Conservation (phyloP, 768 basidiomycete genomes). For the Lepiota venenata region DNA sequence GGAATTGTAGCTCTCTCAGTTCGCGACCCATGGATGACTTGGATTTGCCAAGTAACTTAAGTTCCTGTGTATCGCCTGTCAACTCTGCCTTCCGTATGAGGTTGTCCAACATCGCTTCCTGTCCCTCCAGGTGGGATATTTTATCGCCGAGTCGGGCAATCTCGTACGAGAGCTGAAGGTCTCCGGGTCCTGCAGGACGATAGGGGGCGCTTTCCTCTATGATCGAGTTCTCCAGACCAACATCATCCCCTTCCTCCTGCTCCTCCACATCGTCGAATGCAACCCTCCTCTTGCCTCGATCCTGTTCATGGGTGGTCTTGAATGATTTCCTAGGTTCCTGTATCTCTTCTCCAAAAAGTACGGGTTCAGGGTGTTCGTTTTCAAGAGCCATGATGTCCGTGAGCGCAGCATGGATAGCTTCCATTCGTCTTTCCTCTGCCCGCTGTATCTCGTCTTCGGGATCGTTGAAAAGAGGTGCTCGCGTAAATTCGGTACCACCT, state of each 20-base stretch:
- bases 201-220: slow-evolving; percentile 43
- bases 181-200: slow-evolving; percentile 83
- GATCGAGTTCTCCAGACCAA: slow-evolving; percentile 30
- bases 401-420: slow-evolving; percentile 93
- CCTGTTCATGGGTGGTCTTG: slow-evolving; percentile 12
- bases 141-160: slow-evolving; percentile 77
- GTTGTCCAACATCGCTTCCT: slow-evolving; percentile 80
- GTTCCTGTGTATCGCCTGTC: slow-evolving; percentile 85
- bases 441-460: slow-evolving; percentile 69
- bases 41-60: slow-evolving; percentile 77
- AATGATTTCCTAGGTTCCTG: slow-evolving; percentile 11
- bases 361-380: slow-evolving; percentile 28
- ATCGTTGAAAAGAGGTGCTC: slow-evolving; percentile 80
- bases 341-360: slow-evolving; percentile 14
- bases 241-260: slow-evolving; percentile 45
- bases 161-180: slow-evolving; percentile 84
- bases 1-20: slow-evolving; percentile 80
- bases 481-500: slow-evolving; percentile 44
- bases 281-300: slow-evolving; percentile 14
- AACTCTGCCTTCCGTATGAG: slow-evolving; percentile 94
- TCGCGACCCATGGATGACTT: slow-evolving; percentile 81
- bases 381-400: slow-evolving; percentile 94
- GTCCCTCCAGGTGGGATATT: slow-evolving; percentile 71
- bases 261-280: slow-evolving; percentile 34
- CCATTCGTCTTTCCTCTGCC: slow-evolving; percentile 83